A percentile compares a stretch with the other conserved stretches of the same genome.
Evolutionary conservation across 208 protist species (phyloP).

Genomic region (Herpetomonas samuelpessoai): DNA sequence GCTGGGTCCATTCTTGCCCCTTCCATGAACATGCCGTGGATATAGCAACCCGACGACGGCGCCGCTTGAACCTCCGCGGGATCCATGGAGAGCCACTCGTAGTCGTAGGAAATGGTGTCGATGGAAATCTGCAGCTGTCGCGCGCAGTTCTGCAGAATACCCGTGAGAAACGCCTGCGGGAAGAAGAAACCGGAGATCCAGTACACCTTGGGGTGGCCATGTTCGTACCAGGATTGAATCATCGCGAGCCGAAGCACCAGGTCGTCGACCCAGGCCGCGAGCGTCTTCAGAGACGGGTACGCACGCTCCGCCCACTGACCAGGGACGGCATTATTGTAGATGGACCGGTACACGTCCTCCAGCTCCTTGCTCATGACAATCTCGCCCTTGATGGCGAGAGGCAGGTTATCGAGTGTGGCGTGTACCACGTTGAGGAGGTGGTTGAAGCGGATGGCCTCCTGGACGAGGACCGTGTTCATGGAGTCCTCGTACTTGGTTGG

Average conservation of each 20-base stretch:
- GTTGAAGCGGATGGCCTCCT: constrained; percentile 97
- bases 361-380: constrained; percentile 98
- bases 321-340: constrained; percentile 97
- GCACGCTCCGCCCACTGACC: constrained; percentile 83
- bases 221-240: constrained; percentile 93
- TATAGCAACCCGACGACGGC: constrained; percentile 89
- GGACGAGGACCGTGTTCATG: constrained; percentile 98
- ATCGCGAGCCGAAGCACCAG: constrained; percentile 89
- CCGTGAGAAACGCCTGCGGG: constrained; percentile 94
- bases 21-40: constrained; percentile 96
- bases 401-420: constrained; percentile 75
- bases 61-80: constrained; percentile 38
- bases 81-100: constrained; percentile 61
- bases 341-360: constrained; percentile 91
- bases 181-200: constrained; percentile 98
- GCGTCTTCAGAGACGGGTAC: constrained; percentile 95
- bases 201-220: constrained; percentile 91
- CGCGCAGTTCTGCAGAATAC: constrained; percentile 95
- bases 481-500: constrained; percentile 96
- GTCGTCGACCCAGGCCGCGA: constrained; percentile 95
- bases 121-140: constrained; percentile 92
- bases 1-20: constrained; percentile 81
- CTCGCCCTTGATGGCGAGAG: constrained; percentile 95
- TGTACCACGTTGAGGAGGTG: constrained; percentile 87
- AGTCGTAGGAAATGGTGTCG: constrained; percentile 94